Base-by-base conservation (phyloP, 139 green algal species). In the Nannochloris sp. region DNA sequence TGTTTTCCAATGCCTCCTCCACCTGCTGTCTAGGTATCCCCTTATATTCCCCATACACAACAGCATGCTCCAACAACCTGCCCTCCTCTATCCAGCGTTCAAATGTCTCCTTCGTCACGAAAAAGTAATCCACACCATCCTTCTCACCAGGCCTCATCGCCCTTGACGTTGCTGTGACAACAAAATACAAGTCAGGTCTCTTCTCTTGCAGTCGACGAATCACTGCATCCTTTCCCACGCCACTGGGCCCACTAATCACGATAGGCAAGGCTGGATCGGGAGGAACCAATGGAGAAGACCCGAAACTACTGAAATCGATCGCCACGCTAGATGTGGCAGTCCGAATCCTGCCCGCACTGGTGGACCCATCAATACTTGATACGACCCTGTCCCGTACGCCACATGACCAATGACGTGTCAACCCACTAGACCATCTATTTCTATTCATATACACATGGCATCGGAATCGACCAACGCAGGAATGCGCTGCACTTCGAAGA, bases 31-130 rank as follows among this genome's bases (percentile, higher is more conserved):
- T 74, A 5, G 87, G 88, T 46, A 97, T 93, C 69, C 90, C 90
- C 74, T 97, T 97, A 77, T 96, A 96, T 25, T 98, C 88, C 19
- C 92, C 92, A 62, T 98, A 98, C 60, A 98, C 92, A 10, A 94
- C 9, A 3, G 91, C 91, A 66, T 96, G 82, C 85, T 98, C 92
- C 48, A 96, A 76, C 63, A 98, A 83, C 76, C 88, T 66, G 3
- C 71, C 82, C 2, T 73, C 53, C 1, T 56, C 50, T 2, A 95
- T 91, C 90, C 94, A 95, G 18, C 72, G 18, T 66, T 96, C 84
- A 81, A 98, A 98, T 46, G 81, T 51, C 15, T 85, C 73, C 34
- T 75, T 82, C 36, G 23, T 76, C 3, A 97, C 83, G 66, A 98
- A 98, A 61, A 93, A 85, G 65, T 98, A 98, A 73, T 98, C 92